A percentile compares a stretch with the other conserved stretches of the same genome.
These are phyloP conservation scores for Vitis cinerea DNA, from an alignment of 164 flowering plant genomes.

Conservation along the genomic window DNA sequence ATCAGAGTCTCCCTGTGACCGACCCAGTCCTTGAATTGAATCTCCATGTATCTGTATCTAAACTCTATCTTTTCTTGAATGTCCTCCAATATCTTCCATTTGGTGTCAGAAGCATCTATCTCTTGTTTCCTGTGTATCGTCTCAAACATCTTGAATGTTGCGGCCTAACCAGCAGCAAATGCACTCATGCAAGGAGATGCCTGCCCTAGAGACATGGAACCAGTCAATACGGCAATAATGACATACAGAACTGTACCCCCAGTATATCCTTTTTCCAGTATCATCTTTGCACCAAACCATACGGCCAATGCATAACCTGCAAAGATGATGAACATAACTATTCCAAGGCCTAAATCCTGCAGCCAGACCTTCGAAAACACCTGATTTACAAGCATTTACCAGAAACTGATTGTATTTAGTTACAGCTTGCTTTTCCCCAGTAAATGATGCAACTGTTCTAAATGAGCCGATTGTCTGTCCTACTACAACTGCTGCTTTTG, in stretches of 20 bases:
- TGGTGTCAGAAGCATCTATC: constrained; percentile 49
- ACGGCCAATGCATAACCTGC: constrained; percentile 44
- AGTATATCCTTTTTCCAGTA: constrained; percentile 32
- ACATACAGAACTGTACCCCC: constrained; percentile 46
- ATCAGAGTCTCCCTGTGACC: constrained; percentile 77
- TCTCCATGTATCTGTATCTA: constrained; percentile 41
- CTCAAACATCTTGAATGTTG: constrained; percentile 64
- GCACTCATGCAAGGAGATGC: constrained; percentile 55
- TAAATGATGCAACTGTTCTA: constrained; percentile 64
- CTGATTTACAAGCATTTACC: constrained; percentile 34
- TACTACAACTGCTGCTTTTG: constrained; percentile 41
- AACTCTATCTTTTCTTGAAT: constrained; percentile 51
- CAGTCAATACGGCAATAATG: constrained; percentile 43
- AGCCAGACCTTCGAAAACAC: constrained; percentile 36
- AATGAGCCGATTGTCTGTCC: constrained; percentile 57
- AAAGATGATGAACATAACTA: constrained; percentile 21
- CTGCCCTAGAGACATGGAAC: constrained; percentile 57
- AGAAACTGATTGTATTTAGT: constrained; percentile 26
- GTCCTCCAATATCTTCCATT: constrained; percentile 39
- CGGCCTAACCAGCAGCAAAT: constrained; percentile 60
- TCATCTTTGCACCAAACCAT: constrained; percentile 53
- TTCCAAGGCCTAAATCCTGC: constrained; percentile 39
- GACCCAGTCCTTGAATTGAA: constrained; percentile 77
- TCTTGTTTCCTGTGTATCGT: constrained; percentile 48
- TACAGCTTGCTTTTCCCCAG: constrained; percentile 50